Percentiles rank a stretch among this genome's conserved stretches.
phyloP scores from a whole-genome alignment of 768 basidiomycete genomes.

The Pisolithus albus region DNA sequence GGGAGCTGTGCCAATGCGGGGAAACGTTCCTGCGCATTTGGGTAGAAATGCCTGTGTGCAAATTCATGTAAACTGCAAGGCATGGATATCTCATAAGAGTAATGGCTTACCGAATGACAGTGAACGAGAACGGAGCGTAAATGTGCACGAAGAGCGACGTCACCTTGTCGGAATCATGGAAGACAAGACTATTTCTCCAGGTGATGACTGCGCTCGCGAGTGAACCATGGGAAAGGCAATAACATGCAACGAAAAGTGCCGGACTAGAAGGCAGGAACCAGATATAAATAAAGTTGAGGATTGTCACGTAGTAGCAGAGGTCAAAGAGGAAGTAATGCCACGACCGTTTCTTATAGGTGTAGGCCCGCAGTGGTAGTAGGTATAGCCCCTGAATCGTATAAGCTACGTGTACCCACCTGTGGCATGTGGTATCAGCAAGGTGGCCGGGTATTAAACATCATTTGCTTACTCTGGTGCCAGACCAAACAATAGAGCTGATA shows the following conservation, averaged over 20 bases:
- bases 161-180: conserved; percentile 95
- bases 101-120: conserved; percentile 69
- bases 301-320: conserved; percentile 88
- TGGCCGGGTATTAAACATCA: conserved; percentile 1
- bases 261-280: conserved; percentile 81
- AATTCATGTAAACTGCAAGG: conserved; percentile 3
- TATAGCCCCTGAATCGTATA: conserved; percentile 76
- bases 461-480: conserved; percentile 67
- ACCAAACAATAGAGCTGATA: conserved; percentile 84
- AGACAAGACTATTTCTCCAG: conserved; percentile 97
- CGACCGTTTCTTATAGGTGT: conserved; percentile 82
- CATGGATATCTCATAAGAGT: neutral
- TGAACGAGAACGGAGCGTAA: conserved; percentile 86
- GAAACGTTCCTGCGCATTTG: conserved; percentile 63
- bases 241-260: conserved; percentile 83
- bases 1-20: conserved; percentile 73
- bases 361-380: conserved; percentile 77
- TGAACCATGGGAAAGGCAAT: conserved; percentile 85
- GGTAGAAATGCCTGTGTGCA: conserved; percentile 74
- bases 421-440: conserved; percentile 9
- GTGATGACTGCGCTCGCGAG: conserved; percentile 94
- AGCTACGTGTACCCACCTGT: conserved; percentile 79
- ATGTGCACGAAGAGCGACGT: conserved; percentile 94
- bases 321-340: conserved; percentile 96
- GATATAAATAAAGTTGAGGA: conserved; percentile 86